Percentiles rank a stretch among this genome's conserved stretches.
Evolutionary conservation across 441 rosid species (phyloP).

Genomic region (Erodium moschatum): DNA sequence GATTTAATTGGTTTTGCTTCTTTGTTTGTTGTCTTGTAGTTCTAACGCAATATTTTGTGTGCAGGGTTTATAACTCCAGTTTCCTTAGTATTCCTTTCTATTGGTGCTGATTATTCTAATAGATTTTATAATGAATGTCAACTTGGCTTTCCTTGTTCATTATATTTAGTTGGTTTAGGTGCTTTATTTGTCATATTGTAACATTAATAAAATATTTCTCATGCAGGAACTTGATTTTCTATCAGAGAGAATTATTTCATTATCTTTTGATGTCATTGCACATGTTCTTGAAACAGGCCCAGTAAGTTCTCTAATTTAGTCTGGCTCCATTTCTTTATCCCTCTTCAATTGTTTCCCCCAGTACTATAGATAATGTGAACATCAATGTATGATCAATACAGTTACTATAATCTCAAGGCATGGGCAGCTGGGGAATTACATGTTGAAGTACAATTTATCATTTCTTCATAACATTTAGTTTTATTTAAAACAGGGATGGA

Average conservation of each 20-base stretch:
- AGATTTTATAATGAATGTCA: background rate
- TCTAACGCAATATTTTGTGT: slow-evolving; percentile 19
- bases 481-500: slow-evolving; percentile 63
- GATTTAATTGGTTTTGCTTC: background rate
- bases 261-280: slow-evolving; percentile 70
- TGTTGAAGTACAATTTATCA: slow-evolving; percentile 6
- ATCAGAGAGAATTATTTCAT: slow-evolving; percentile 58
- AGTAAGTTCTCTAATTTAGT: slow-evolving; percentile 37
- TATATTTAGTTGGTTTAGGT: background rate
- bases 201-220: slow-evolving; percentile 19
- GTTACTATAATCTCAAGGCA: slow-evolving; percentile 11
- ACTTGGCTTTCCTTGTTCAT: background rate
- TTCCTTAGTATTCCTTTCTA: background rate
- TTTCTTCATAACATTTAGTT: slow-evolving; percentile 17
- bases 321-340: slow-evolving; percentile 13
- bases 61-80: background rate
- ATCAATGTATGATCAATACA: background rate
- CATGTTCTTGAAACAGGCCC: slow-evolving; percentile 77
- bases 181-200: slow-evolving; percentile 17
- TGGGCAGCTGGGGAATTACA: slow-evolving; percentile 10
- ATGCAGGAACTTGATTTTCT: slow-evolving; percentile 62
- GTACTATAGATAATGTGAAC: background rate
- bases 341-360: background rate
- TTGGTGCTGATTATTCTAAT: background rate
- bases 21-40: slow-evolving; percentile 18